Conservation (phyloP, 1,284 basidiomycete species). For the Naganishia liquefaciens region DNA sequence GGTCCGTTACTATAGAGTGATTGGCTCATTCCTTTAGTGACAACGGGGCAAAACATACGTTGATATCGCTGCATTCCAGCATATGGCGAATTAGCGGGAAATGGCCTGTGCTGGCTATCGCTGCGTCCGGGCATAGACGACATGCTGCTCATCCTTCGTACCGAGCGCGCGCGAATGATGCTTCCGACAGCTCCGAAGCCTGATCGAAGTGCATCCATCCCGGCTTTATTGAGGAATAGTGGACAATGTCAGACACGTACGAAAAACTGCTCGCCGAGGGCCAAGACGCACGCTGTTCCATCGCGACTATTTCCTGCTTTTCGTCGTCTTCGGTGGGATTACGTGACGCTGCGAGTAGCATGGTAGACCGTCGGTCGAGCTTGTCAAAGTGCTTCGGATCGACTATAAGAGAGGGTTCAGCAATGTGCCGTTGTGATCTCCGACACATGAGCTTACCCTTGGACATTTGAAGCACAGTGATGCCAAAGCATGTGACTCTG, state of each 20-base stretch:
- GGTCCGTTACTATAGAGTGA: conserved; percentile 45
- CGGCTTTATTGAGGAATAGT: conserved; percentile 53
- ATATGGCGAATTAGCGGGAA: conserved; percentile 2
- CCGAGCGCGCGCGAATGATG: conserved; percentile 74
- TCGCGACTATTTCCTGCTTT: conserved; percentile 50
- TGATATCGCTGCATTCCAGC: conserved; percentile 24
- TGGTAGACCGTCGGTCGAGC: conserved; percentile 80
- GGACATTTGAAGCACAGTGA: conserved; percentile 93
- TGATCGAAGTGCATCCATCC: conserved; percentile 84
- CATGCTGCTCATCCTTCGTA: conserved; percentile 38
- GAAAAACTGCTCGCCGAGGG: conserved; percentile 34
- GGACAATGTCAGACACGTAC: conserved; percentile 59
- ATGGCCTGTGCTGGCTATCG: conserved; percentile 1
- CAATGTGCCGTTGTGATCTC: not conserved
- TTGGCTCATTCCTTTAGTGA: not conserved
- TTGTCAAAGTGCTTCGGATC: conserved; percentile 69
- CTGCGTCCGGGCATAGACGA: conserved; percentile 3
- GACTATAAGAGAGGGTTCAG: conserved; percentile 73
- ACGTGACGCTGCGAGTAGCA: conserved; percentile 75
- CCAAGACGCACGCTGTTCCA: conserved; percentile 51
- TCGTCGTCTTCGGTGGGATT: conserved; percentile 62
- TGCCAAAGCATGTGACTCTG: conserved; percentile 61
- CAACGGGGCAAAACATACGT: not conserved
- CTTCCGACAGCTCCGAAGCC: conserved; percentile 84
- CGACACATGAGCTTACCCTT: conserved; percentile 58